Evolutionary conservation across 1,139 yeast genomes (phyloP).

Genomic region (Candida sojae): DNA sequence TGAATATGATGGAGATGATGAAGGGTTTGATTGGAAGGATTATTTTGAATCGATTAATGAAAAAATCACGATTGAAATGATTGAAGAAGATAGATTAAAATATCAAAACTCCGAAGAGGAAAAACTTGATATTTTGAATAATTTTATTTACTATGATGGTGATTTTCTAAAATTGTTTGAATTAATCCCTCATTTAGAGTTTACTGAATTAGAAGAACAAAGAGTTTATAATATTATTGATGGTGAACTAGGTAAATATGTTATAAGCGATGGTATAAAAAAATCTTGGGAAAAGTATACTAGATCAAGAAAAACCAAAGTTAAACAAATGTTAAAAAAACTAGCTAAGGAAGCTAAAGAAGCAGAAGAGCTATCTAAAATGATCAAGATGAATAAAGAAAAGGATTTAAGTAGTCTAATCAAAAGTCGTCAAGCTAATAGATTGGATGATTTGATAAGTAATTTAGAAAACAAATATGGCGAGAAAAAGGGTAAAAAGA

Average conservation of each 20-base stretch:
- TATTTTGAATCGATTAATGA: constrained; percentile 59
- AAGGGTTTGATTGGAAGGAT: constrained; percentile 60
- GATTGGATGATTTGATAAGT: constrained; percentile 51
- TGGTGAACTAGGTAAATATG: constrained; percentile 37
- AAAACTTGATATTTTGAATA: constrained; percentile 58
- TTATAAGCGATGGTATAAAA: constrained; percentile 27
- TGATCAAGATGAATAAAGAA: constrained; percentile 44
- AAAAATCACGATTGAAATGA: constrained; percentile 72
- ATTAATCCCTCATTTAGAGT: constrained; percentile 73
- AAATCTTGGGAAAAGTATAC: constrained; percentile 57
- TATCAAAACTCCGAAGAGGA: constrained; percentile 76
- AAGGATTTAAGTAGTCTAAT: constrained; percentile 55
- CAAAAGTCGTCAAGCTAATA: constrained; percentile 39
- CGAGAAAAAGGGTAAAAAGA: constrained; percentile 36
- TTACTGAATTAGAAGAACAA: constrained; percentile 58
- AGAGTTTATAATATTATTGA: constrained; percentile 59
- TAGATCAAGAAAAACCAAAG: constrained; percentile 45
- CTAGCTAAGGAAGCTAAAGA: constrained; percentile 65
- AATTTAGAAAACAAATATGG: constrained; percentile 59
- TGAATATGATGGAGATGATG: constrained; percentile 38
- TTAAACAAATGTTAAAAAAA: constrained; percentile 46
- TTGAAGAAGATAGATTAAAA: constrained; percentile 64
- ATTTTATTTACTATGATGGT: constrained; percentile 64
- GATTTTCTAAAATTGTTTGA: constrained; percentile 72
- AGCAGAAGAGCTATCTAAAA: constrained; percentile 61